A percentile compares a stretch with the other conserved stretches of the same genome.
phyloP scores from a whole-genome alignment of 2,329 filamentous ascomycete genomes.

The Sarocladiaceae sp. region DNA sequence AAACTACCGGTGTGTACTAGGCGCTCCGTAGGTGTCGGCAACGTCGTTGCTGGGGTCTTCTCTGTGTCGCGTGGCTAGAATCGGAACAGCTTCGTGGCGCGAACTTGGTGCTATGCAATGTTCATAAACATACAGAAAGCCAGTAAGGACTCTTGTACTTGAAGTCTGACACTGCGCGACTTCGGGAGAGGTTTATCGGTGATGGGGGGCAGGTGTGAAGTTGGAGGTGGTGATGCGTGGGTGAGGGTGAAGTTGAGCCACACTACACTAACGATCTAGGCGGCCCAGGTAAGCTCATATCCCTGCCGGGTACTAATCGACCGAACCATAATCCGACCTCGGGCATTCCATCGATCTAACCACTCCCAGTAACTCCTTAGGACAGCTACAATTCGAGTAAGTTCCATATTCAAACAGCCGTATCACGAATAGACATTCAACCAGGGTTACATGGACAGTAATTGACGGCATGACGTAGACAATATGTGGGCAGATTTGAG shows the following conservation, averaged over 20 bases:
- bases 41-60: too few relatives aligned
- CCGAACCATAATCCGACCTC: neutral
- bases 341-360: neutral
- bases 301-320: neutral
- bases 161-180: neutral
- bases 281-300: constrained; percentile 7
- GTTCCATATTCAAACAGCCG: too few relatives aligned
- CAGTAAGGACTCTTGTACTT: neutral
- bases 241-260: neutral
- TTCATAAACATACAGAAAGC: neutral
- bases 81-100: neutral
- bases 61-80: neutral
- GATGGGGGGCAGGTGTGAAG: neutral
- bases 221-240: neutral
- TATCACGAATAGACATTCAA: too few relatives aligned
- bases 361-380: neutral
- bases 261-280: too few relatives aligned
- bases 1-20: neutral
- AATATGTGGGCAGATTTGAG: too few relatives aligned
- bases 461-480: too few relatives aligned
- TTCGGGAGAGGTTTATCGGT: neutral
- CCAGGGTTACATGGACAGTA: too few relatives aligned
- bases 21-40: too few relatives aligned
- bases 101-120: neutral
- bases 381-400: too few relatives aligned